Base-by-base conservation (phyloP, 2,329 filamentous ascomycete genomes). In the Sclerotinia trifoliorum region DNA sequence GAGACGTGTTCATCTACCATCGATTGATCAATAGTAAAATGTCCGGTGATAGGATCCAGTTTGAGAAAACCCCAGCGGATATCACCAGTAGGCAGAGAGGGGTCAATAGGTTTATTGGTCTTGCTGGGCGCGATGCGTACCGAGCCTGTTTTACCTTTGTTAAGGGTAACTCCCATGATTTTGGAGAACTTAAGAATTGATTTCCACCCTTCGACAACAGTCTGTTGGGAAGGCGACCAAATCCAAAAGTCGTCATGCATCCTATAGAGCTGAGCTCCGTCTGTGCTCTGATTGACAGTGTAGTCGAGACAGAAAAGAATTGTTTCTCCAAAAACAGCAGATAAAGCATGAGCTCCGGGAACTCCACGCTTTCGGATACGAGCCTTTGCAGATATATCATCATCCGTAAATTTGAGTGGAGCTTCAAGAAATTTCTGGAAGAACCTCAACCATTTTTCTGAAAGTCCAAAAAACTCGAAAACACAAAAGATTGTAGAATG, bases 221-320 rank as follows among this genome's bases (percentile, higher is more conserved):
- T 80, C 3, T 79, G 71, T 60, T 87, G 83, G 7, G 85, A 80
- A 11, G 70, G 52, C 11, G 83, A 83, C 87, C 87, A 90, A 74
- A 90, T 85, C 88, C 87, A 90, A 63, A 90, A 81, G 70, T 90
- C 87, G 71, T 90, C 88, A 64, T 89, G 83, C 66, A 90, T 81
- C 15, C 88, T 84, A 76, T 88, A 88, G 6, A 90, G 77, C 29
- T 82, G 80, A 1, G 80, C 78, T 0, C 86, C 87, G 7, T 77
- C 73, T 0, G 87, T 86, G 1, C 79, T 78, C 68, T 86, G 83
- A 70, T 90, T 90, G 55, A 90, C 83, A 0, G 87, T 81, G 73
- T 86, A 87, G 74, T 91, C 89, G 72, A 90, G 83, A 69, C 85
- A 87, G 73, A 90, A 90, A 0, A 91, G 78, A 0, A 88, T 78